Percentiles rank a stretch among this genome's conserved stretches.
Conservation (phyloP, 257 asterid genomes). For the Solanum pinnatisectum region DNA sequence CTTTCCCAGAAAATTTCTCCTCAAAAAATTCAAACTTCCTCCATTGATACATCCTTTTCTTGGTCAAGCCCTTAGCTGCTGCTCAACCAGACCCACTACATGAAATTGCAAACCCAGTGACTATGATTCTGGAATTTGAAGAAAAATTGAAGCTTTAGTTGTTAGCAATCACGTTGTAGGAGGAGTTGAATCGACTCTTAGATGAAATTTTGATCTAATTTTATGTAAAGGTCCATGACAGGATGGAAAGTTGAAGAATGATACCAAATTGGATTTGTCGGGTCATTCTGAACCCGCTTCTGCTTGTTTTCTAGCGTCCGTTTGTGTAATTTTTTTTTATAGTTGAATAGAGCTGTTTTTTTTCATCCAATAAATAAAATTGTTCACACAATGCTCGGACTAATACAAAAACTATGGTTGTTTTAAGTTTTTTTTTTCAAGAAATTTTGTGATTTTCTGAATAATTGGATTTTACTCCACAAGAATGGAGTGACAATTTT, state of each 20-base stretch:
- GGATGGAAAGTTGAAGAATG: not conserved
- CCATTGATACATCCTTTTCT: constrained; percentile 71
- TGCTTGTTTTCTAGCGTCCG: not conserved
- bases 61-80: not conserved
- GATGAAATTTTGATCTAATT: not conserved
- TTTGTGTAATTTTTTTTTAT: not conserved
- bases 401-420: not conserved
- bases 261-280: not conserved
- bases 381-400: not conserved
- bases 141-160: not conserved
- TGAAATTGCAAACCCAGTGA: not conserved
- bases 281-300: not conserved
- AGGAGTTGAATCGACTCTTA: not conserved
- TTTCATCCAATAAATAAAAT: not conserved
- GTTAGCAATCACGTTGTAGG: not conserved
- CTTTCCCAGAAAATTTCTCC: constrained; percentile 52
- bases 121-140: not conserved
- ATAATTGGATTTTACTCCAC: not conserved
- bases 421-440: not conserved
- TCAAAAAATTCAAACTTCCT: constrained; percentile 94
- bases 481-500: too few species aligned
- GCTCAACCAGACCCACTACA: not conserved
- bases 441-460: not conserved
- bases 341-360: not conserved
- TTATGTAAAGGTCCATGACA: not conserved